Conservation (phyloP, 352 stramenopile species). For the Phytopythium delawarense region DNA sequence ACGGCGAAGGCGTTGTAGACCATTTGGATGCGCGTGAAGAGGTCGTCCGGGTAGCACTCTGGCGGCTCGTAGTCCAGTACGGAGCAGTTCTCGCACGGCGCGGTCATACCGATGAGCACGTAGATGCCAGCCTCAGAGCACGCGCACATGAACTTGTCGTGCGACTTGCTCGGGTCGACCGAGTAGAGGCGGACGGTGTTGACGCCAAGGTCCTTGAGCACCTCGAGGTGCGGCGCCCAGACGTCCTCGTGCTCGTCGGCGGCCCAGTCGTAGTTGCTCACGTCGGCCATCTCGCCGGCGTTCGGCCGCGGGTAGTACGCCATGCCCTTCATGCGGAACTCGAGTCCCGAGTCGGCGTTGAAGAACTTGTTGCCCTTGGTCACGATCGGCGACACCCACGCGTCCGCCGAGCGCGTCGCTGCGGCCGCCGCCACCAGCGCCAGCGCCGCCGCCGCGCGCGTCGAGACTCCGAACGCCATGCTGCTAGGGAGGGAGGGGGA, state of each 20-base stretch:
- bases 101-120: slow-evolving; percentile 57
- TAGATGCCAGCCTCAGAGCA: slow-evolving; percentile 68
- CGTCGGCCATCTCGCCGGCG: slow-evolving; percentile 36
- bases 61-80: slow-evolving; percentile 37
- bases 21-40: slow-evolving; percentile 56
- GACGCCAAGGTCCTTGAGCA: slow-evolving; percentile 50
- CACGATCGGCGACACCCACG: slow-evolving; percentile 49
- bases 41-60: slow-evolving; percentile 41
- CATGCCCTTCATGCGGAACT: slow-evolving; percentile 74
- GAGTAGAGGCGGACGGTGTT: slow-evolving; percentile 70
- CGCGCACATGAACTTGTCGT: slow-evolving; percentile 82
- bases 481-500: not conserved
- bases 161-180: slow-evolving; percentile 46
- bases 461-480: slow-evolving; percentile 4
- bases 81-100: slow-evolving; percentile 54
- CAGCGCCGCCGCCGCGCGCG: not conserved
- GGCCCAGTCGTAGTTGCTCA: slow-evolving; percentile 62
- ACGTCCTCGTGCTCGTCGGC: slow-evolving; percentile 53
- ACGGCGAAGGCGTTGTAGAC: slow-evolving; percentile 71
- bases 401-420: slow-evolving; percentile 11
- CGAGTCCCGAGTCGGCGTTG: slow-evolving; percentile 48
- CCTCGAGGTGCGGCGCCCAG: slow-evolving; percentile 46
- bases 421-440: not conserved
- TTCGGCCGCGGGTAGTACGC: slow-evolving; percentile 71
- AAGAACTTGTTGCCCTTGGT: slow-evolving; percentile 85